A percentile compares a stretch with the other conserved stretches of the same genome.
These are phyloP conservation scores for Vitis rupestris DNA, from an alignment of 164 flowering plant genomes.

Conservation along the genomic window DNA sequence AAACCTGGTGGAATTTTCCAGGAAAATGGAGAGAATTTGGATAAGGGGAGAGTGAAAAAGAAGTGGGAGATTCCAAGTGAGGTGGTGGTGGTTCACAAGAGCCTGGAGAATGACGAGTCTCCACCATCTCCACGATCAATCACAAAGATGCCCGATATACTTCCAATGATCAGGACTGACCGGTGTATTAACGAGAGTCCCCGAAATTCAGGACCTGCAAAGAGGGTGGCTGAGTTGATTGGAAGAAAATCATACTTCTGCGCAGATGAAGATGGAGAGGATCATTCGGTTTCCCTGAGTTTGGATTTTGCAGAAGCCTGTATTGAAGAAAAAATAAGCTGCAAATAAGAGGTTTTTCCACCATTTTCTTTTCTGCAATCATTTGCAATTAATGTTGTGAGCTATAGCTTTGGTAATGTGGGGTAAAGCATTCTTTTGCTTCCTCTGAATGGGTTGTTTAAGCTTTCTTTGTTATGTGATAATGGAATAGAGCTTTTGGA, in stretches of 20 bases:
- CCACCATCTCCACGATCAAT: conserved; percentile 18
- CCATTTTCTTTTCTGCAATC: not conserved
- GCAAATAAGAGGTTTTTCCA: not conserved
- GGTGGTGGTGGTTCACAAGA: conserved; percentile 20
- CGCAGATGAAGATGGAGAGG: conserved; percentile 29
- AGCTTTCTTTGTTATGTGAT: conserved; percentile 5
- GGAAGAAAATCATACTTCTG: conserved; percentile 53
- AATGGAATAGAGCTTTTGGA: conserved; percentile 8
- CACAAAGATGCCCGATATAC: conserved; percentile 23
- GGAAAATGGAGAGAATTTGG: conserved; percentile 15
- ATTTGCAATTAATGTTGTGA: not conserved
- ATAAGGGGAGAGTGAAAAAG: conserved; percentile 43
- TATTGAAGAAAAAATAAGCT: conserved; percentile 2
- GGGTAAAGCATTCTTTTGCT: conserved; percentile 3
- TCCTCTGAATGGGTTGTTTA: not conserved
- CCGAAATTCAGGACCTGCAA: conserved; percentile 82
- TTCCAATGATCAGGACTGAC: conserved; percentile 62
- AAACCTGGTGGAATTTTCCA: conserved; percentile 7
- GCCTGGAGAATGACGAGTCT: conserved; percentile 14
- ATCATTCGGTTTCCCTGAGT: conserved; percentile 45
- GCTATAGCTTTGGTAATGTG: conserved; percentile 25
- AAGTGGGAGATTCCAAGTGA: conserved; percentile 63
- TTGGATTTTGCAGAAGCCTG: conserved; percentile 57
- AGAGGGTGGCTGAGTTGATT: conserved; percentile 63
- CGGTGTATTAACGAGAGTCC: conserved; percentile 53